phyloP scores from a whole-genome alignment of 495 filamentous ascomycete genomes.

The Melanomma pulvis-pyrius region DNA sequence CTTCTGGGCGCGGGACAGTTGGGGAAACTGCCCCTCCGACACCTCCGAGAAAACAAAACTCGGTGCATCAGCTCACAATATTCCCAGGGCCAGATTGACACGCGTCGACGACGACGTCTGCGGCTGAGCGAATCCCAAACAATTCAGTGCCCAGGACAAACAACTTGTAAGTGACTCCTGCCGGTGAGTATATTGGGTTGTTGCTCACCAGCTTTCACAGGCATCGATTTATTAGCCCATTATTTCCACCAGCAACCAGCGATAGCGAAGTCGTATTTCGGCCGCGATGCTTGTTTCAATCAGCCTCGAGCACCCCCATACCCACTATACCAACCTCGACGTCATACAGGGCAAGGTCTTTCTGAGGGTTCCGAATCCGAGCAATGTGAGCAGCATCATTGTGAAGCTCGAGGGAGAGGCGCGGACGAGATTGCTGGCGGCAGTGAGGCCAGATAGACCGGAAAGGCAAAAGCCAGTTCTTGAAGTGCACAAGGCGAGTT shows the following conservation, averaged over 20 bases:
- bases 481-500: constrained; percentile 76
- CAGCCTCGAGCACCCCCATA: constrained; percentile 70
- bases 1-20: neutral
- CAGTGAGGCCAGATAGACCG: constrained; percentile 48
- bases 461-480: constrained; percentile 63
- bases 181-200: constrained; percentile 9
- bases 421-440: constrained; percentile 60
- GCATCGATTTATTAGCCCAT: neutral
- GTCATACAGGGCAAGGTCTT: constrained; percentile 70
- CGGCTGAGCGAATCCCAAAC: constrained; percentile 1
- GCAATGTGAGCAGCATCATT: constrained; percentile 73
- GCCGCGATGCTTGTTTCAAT: constrained; percentile 73
- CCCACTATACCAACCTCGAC: constrained; percentile 89
- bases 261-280: neutral
- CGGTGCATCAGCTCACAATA: neutral
- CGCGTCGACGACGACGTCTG: neutral
- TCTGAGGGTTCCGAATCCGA: constrained; percentile 63
- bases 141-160: neutral
- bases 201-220: neutral
- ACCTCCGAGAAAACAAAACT: constrained; percentile 1
- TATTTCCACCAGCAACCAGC: neutral
- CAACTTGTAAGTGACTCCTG: neutral
- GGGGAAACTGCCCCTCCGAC: neutral
- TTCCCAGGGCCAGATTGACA: neutral
- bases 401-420: constrained; percentile 96